Conservation (phyloP, 108 stramenopile genomes). For the Pelagomonas calceolata region DNA sequence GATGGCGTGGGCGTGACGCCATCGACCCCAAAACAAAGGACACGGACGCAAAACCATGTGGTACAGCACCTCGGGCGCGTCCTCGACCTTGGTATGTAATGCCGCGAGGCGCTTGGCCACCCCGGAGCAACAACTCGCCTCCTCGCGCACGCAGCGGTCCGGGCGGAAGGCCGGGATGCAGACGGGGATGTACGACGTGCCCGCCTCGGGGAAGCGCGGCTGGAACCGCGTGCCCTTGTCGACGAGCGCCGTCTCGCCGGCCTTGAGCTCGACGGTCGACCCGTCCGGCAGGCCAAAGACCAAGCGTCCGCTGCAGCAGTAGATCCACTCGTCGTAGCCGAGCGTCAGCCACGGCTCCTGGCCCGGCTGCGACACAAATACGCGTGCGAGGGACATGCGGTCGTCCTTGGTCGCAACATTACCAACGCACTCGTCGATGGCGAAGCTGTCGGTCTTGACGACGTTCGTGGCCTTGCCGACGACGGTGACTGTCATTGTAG, state of each 20-base stretch:
- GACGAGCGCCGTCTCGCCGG: slow-evolving; percentile 53
- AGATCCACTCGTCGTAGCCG: slow-evolving; percentile 58
- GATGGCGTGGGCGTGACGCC: too few relatives aligned
- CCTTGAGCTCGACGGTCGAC: slow-evolving; percentile 20
- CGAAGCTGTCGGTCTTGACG: slow-evolving; percentile 52
- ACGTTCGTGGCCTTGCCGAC: slow-evolving; percentile 50
- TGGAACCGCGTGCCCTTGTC: slow-evolving; percentile 52
- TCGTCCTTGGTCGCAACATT: slow-evolving; percentile 48
- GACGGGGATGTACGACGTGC: slow-evolving; percentile 57
- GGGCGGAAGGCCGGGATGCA: slow-evolving; percentile 64
- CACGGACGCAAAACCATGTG: too few relatives aligned
- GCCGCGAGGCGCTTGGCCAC: slow-evolving; percentile 33
- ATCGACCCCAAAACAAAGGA: too few relatives aligned
- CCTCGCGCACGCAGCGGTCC: slow-evolving; percentile 51
- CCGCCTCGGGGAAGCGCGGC: slow-evolving; percentile 46
- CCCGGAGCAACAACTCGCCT: slow-evolving; percentile 31
- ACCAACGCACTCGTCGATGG: slow-evolving; percentile 55
- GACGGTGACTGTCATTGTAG: slow-evolving; percentile 7
- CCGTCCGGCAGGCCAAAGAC: slow-evolving; percentile 30
- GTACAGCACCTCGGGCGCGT: slow-evolving; percentile 30
- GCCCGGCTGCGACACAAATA: slow-evolving; percentile 39
- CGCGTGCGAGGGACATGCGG: slow-evolving; percentile 47
- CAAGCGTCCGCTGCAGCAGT: slow-evolving; percentile 41
- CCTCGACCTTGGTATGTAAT: slow-evolving; percentile 17
- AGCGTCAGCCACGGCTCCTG: slow-evolving; percentile 60